A percentile compares a stretch with the other conserved stretches of the same genome.
Conservation (phyloP, 176 grass and related monocot genomes). For the Puccinellia tenuiflora region DNA sequence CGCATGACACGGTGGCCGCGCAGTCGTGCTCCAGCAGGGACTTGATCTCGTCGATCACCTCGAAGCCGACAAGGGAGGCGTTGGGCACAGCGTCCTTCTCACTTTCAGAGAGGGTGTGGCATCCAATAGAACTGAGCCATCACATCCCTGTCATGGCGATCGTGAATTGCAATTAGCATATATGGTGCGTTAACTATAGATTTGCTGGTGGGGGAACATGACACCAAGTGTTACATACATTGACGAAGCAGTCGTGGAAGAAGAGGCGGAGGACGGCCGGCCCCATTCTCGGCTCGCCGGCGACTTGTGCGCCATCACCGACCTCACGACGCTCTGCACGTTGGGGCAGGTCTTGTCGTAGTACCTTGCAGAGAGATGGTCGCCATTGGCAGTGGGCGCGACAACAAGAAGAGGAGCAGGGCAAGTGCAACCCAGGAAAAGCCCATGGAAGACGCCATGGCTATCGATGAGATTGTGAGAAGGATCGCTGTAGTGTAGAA, state of each 20-base stretch:
- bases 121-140: slow-evolving; percentile 50
- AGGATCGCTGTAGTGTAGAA: too few relatives aligned
- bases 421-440: neutral
- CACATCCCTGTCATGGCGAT: slow-evolving; percentile 30
- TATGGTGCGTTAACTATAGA: too few relatives aligned
- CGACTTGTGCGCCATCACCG: slow-evolving; percentile 28
- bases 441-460: neutral
- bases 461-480: too few relatives aligned
- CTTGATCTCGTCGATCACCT: too few relatives aligned
- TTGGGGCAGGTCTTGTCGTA: slow-evolving; percentile 48
- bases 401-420: neutral
- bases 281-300: slow-evolving; percentile 7
- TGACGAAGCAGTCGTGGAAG: slow-evolving; percentile 73
- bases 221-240: neutral
- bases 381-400: neutral
- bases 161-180: neutral
- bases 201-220: neutral
- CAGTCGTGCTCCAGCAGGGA: too few relatives aligned
- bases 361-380: slow-evolving; percentile 23
- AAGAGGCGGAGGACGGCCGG: slow-evolving; percentile 36
- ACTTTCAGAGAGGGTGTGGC: slow-evolving; percentile 13
- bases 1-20: neutral
- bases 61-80: slow-evolving; percentile 14
- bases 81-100: slow-evolving; percentile 29
- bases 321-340: slow-evolving; percentile 16